Conservation (phyloP, 768 basidiomycete species). For the Xerocomus brunneocitrinus region DNA sequence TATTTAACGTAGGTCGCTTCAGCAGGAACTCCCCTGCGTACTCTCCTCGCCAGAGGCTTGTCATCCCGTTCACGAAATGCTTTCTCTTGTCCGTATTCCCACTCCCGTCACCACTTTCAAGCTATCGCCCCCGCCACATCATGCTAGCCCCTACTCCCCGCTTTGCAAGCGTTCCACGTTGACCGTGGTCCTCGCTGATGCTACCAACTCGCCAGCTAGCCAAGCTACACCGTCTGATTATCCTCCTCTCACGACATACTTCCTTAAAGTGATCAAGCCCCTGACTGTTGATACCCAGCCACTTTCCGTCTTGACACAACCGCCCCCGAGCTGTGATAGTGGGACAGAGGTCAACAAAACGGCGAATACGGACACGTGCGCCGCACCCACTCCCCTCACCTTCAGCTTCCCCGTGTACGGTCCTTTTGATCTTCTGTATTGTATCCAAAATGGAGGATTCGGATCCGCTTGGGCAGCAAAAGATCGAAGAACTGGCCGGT, state of each 20-base stretch:
- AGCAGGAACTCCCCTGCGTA: not conserved
- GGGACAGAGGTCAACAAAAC: not conserved
- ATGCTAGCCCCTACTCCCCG: not conserved
- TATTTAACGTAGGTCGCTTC: conserved; percentile 16
- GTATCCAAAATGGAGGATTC: conserved; percentile 19
- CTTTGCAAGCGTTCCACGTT: conserved; percentile 4
- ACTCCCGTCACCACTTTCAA: conserved; percentile 6
- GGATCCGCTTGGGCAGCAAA: conserved; percentile 21
- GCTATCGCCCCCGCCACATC: conserved; percentile 1
- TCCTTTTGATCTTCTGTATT: conserved; percentile 20
- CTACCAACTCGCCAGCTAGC: not conserved
- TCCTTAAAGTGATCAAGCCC: not conserved
- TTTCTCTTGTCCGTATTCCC: conserved; percentile 6
- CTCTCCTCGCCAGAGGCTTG: not conserved
- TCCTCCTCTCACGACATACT: not conserved
- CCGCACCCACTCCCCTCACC: not conserved
- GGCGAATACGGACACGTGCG: not conserved
- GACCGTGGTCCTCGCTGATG: not conserved
- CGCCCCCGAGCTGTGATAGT: not conserved
- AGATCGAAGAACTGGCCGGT: conserved; percentile 25
- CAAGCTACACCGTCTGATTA: not conserved
- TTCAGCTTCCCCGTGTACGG: conserved; percentile 22
- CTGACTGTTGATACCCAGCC: not conserved
- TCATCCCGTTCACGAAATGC: conserved; percentile 4
- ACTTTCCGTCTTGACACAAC: not conserved